Base-by-base conservation (phyloP, 2,329 filamentous ascomycete species). In the Chaetomiaceae sp. region DNA sequence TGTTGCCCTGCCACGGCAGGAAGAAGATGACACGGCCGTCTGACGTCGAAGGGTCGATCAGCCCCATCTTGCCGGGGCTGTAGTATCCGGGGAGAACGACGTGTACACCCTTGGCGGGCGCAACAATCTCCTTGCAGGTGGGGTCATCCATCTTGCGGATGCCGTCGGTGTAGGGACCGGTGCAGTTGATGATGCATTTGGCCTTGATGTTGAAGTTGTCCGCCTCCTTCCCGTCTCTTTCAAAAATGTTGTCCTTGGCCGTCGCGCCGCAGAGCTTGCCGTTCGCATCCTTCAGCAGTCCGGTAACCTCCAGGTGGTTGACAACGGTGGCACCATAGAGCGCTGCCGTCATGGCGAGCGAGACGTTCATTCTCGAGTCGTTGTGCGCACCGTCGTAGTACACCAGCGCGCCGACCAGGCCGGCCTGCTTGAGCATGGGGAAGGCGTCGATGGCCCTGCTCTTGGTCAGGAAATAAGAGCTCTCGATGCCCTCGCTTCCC, bases 351-450 rank as follows among this genome's bases (percentile, higher is more conserved):
- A 88, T 81, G 18, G 84, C 86, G 39, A 93, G 74, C 9, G 85
- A 88, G 37, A 90, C 82, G 63, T 91, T 91, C 86, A 91, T 93
- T 52, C 86, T 81, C 20, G 86, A 88, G 63, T 93, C 86, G 62
- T 93, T 91, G 71, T 91, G 87, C 47, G 86, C 86, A 52, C 86
- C 86, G 68, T 93, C 84, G 62, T 91, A 91, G 74, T 93, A 93
- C 30, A 91, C 86, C 59, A 91, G 70, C 27, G 86, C 86, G 55
- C 87, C 86, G 43, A 88, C 76, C 14, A 91, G 70, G 52, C 80
- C 80, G 43, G 86, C 79, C 59, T 78, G 82, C 66, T 83, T 84
- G 55, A 93, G 68, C 77, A 89, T 84, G 18, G 86, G 86, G 60
- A 90, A 90, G 7, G 81, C 78, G 59, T 88, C 83, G 50, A 89